These are phyloP conservation scores for Physcia stellaris DNA, from an alignment of 495 filamentous ascomycete genomes.

Conservation along the genomic window DNA sequence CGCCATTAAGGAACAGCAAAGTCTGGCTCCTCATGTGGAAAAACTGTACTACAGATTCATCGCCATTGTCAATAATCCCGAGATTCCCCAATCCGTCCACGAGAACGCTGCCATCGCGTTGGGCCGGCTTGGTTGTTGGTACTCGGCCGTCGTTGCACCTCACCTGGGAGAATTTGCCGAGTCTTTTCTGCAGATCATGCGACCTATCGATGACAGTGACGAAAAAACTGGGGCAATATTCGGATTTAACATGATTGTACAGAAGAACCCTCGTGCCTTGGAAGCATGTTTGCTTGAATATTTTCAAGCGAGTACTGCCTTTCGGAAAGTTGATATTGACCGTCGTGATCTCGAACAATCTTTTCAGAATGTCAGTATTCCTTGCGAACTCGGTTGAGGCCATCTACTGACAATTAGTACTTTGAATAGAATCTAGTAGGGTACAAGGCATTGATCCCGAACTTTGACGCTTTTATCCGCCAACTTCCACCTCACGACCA, in stretches of 20 bases:
- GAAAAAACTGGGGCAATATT: constrained; percentile 91
- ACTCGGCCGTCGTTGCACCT: constrained; percentile 61
- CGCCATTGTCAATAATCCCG: constrained; percentile 65
- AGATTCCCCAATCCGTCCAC: constrained; percentile 78
- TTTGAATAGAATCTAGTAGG: constrained; percentile 55
- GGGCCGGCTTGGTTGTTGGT: constrained; percentile 77
- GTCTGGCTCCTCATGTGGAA: constrained; percentile 65
- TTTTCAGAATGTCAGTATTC: constrained; percentile 34
- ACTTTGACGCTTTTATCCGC: constrained; percentile 66
- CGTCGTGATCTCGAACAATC: constrained; percentile 36
- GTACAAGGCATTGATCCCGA: constrained; percentile 74
- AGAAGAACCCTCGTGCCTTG: constrained; percentile 82
- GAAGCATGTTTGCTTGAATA: constrained; percentile 70
- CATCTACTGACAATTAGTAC: constrained; percentile 8
- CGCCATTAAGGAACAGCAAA: constrained; percentile 68
- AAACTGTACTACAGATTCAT: constrained; percentile 61
- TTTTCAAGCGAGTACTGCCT: constrained; percentile 71
- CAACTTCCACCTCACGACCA: constrained; percentile 51
- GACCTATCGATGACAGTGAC: constrained; percentile 73
- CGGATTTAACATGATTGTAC: constrained; percentile 75
- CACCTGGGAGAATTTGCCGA: constrained; percentile 69
- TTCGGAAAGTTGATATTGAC: constrained; percentile 42
- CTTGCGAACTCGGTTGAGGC: neutral
- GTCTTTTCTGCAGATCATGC: constrained; percentile 68
- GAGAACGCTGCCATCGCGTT: constrained; percentile 94